These are phyloP conservation scores for Carex cristatella DNA, from an alignment of 176 grass and related monocot species.

Conservation along the genomic window DNA sequence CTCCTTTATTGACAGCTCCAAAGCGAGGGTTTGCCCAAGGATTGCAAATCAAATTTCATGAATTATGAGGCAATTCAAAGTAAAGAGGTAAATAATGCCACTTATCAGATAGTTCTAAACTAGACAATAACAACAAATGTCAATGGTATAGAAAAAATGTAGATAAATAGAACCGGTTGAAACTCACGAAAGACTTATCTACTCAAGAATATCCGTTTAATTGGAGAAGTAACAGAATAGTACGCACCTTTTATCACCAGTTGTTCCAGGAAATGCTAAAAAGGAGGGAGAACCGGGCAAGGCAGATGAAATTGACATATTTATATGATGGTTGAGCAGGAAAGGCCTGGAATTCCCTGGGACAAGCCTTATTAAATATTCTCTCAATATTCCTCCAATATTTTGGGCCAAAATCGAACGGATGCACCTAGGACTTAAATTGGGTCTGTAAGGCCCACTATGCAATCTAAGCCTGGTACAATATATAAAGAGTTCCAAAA, in stretches of 20 bases:
- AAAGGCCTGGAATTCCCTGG: no score
- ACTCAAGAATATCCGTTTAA: background rate
- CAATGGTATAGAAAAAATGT: background rate
- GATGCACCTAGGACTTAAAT: no score
- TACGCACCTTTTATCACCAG: background rate
- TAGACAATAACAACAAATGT: no score
- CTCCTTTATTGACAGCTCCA: background rate
- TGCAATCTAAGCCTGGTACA: no score
- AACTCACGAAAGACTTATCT: background rate
- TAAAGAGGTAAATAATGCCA: background rate
- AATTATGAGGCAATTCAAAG: background rate
- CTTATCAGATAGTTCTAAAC: background rate
- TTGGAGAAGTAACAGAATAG: background rate
- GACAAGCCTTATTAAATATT: no score
- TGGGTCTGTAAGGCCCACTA: no score
- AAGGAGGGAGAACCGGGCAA: background rate
- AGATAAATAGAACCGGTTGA: background rate
- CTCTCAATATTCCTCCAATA: background rate
- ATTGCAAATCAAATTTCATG: background rate
- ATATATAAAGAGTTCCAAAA: no score
- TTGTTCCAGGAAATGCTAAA: background rate
- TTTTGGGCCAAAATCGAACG: background rate
- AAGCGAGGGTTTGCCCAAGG: background rate
- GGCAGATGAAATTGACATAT: background rate
- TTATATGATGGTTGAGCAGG: no score